Base-by-base conservation (phyloP, 2,329 filamentous ascomycete species). In the Cladosporium sp. region DNA sequence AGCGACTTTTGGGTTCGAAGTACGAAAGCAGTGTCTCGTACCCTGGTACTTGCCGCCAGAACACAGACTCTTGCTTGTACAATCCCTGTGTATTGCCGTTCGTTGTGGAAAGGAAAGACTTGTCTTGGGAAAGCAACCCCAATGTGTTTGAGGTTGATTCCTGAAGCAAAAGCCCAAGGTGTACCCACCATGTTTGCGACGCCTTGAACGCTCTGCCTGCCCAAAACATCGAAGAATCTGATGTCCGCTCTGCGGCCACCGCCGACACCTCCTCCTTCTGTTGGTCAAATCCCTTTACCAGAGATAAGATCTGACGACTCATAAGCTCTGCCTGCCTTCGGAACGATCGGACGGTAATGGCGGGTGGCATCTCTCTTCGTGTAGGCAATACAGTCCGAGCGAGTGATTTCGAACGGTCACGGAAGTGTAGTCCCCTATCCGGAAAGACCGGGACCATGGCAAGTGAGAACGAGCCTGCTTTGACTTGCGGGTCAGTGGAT, bases 1-100 rank as follows among this genome's bases (percentile, higher is more conserved):
- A 21, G n/a, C 26, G 59, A 30, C 14, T 15, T 24, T 26, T 15
- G 1, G 68, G 65, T 38, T 49, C n/a, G 57, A 71, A 71, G 60
- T 70, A 67, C 15, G 69, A 70, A n/a, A 71, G 66, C 41, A 71
- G 54, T 18, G 65, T 47, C 28, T 65, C 49, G 14, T 67, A 63
- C 4, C 55, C 62, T 2, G 68, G 65, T 6, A 60, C 30, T 30
- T 68, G 67, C 10, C 44, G 54, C 14, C 57, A 26, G 15, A 65
- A 55, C 2, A 66, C 49, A 47, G 41, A 21, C 8, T n/a, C 11
- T 41, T 52, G 8, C 30, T 34, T 34, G 5, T 10, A 3, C 18
- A 21, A 24, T n/a, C 8, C n/a, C 47, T 21, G n/a, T n/a, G 3
- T 32, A 10, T 28, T 7, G 3, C 4, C n/a, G 4, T 5, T 30